Evolutionary conservation across 768 basidiomycete species (phyloP).

Genomic region (Cyclocybe cylindracea): DNA sequence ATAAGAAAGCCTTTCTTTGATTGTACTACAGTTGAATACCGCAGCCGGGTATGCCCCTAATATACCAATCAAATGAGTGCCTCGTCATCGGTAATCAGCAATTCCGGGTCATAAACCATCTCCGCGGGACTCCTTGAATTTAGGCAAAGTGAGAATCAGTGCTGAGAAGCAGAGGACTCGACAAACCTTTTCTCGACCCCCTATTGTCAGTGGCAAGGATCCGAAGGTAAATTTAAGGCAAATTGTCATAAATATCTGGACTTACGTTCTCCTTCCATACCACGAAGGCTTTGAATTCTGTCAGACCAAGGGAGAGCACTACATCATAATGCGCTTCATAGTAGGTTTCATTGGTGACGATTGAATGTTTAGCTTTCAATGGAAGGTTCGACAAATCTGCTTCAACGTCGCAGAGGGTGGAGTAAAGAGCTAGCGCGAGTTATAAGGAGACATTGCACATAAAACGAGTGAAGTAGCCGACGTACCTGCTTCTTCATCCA

Average conservation of each 20-base stretch:
- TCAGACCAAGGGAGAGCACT: constrained; percentile 47
- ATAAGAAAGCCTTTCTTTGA: too few relatives aligned
- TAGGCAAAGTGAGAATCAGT: constrained; percentile 51
- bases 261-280: constrained; percentile 48
- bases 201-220: too few relatives aligned
- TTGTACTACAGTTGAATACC: too few relatives aligned
- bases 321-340: constrained; percentile 32
- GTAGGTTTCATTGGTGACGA: constrained; percentile 11
- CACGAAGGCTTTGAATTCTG: constrained; percentile 48
- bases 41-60: too few relatives aligned
- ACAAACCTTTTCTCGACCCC: too few relatives aligned
- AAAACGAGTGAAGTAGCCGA: too few relatives aligned
- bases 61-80: too few relatives aligned
- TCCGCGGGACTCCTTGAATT: constrained; percentile 35
- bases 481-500: constrained; percentile 1
- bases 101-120: constrained; percentile 20
- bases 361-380: not conserved
- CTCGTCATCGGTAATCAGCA: too few relatives aligned
- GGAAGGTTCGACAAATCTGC: constrained; percentile 10
- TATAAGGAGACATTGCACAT: too few relatives aligned
- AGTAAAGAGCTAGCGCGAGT: not conserved
- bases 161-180: constrained; percentile 26
- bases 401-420: constrained; percentile 15
- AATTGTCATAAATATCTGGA: not conserved
- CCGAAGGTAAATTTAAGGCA: too few relatives aligned